These are phyloP conservation scores for Boletus barrowsii DNA, from an alignment of 768 basidiomycete species.

Conservation along the genomic window DNA sequence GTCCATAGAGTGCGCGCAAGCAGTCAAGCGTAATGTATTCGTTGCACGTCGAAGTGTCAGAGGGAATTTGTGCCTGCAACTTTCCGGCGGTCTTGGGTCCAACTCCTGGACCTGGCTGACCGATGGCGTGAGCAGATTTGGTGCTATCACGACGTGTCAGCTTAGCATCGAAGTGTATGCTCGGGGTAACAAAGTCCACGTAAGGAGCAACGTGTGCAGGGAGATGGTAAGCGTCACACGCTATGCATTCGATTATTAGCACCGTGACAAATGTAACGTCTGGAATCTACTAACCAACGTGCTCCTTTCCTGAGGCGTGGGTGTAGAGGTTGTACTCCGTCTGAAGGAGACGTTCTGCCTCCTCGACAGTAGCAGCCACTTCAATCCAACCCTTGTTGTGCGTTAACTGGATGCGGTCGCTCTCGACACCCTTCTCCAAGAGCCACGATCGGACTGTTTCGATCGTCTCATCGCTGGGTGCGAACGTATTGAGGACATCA, in stretches of 20 bases:
- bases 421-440: constrained; percentile 19
- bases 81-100: constrained; percentile 15
- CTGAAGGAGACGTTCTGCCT: constrained; percentile 32
- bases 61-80: constrained; percentile 2
- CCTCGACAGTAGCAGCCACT: constrained; percentile 26
- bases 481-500: constrained; percentile 23
- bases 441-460: constrained; percentile 26
- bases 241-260: constrained; percentile 8
- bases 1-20: constrained; percentile 27
- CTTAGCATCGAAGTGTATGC: constrained; percentile 33
- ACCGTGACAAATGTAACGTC: neutral
- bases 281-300: constrained; percentile 19
- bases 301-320: constrained; percentile 24
- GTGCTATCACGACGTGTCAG: constrained; percentile 12
- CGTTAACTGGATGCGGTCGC: constrained; percentile 16
- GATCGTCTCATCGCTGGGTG: constrained; percentile 22
- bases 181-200: constrained; percentile 35
- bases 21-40: constrained; percentile 30
- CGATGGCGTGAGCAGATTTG: constrained; percentile 10
- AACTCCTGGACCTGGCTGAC: constrained; percentile 10
- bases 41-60: constrained; percentile 20
- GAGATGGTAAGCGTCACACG: constrained; percentile 32
- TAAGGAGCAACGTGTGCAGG: constrained; percentile 31
- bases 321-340: constrained; percentile 32
- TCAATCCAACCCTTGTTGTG: constrained; percentile 26